Evolutionary conservation across 257 asterid genomes (phyloP).

Genomic region (Solanum chmielewskii): DNA sequence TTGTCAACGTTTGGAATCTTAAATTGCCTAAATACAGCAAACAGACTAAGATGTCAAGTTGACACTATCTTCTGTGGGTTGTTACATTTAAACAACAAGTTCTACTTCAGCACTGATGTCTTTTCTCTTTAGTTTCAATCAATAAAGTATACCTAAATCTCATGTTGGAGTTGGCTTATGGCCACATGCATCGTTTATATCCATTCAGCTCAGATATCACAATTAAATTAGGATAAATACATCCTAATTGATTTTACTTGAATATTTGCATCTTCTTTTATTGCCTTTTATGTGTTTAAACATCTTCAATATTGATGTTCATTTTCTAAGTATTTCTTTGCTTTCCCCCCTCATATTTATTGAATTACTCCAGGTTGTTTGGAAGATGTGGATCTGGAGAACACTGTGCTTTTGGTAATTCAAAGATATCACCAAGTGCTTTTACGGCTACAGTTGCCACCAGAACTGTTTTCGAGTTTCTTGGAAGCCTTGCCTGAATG

Average conservation of each 20-base stretch:
- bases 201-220: not conserved
- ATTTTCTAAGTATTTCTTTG: not conserved
- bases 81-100: not conserved
- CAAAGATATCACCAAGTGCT: conserved; percentile 3
- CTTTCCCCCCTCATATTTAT: not conserved
- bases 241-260: not conserved
- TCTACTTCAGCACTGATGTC: not conserved
- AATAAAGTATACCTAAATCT: not conserved
- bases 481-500: conserved; percentile 22
- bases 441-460: conserved; percentile 6
- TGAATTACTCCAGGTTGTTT: conserved; percentile 10
- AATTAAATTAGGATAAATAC: not conserved
- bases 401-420: conserved; percentile 6
- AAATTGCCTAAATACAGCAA: not conserved
- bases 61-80: not conserved
- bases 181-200: not conserved
- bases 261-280: not conserved
- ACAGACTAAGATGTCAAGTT: not conserved
- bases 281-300: not conserved
- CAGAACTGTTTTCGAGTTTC: conserved; percentile 11
- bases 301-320: not conserved
- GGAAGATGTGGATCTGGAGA: conserved; percentile 18
- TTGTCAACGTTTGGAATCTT: not conserved
- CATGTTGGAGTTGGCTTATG: not conserved
- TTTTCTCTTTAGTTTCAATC: not conserved